These are phyloP conservation scores for Nannochloropsis salina DNA, from an alignment of 108 stramenopile genomes.

Conservation along the genomic window DNA sequence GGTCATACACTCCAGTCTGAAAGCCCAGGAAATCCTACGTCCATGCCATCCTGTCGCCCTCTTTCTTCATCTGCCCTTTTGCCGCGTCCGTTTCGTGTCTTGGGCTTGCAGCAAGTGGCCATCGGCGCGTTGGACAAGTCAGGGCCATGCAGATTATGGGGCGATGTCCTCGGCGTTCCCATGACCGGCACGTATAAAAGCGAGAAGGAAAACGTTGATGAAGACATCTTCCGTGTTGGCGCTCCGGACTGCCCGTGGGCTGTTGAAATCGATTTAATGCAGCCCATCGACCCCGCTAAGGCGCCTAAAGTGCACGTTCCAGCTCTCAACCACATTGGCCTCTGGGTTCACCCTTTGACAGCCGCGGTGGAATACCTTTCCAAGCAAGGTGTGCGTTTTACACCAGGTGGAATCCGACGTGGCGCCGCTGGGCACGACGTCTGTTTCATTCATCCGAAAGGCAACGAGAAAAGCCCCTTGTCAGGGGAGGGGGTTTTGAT, in stretches of 20 bases:
- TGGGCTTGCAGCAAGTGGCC: constrained; percentile 94
- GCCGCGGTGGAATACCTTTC: constrained; percentile 77
- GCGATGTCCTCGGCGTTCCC: constrained; percentile 67
- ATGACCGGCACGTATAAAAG: constrained; percentile 57
- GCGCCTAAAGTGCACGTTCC: constrained; percentile 75
- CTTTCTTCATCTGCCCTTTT: not conserved
- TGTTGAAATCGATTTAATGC: constrained; percentile 95
- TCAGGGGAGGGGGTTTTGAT: constrained; percentile 87
- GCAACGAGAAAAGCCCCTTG: constrained; percentile 73
- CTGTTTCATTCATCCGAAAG: constrained; percentile 94
- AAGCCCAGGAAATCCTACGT: too few species aligned
- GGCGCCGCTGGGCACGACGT: constrained; percentile 91
- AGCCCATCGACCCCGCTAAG: constrained; percentile 70
- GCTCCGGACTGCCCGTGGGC: constrained; percentile 52
- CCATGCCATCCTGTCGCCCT: not conserved
- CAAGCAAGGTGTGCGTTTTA: constrained; percentile 69
- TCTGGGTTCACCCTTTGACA: constrained; percentile 89
- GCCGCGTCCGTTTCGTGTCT: constrained; percentile 57
- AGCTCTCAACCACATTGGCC: constrained; percentile 90
- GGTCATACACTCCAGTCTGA: too few species aligned
- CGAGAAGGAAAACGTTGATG: constrained; percentile 86
- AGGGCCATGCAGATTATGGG: constrained; percentile 69
- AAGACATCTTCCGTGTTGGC: constrained; percentile 85
- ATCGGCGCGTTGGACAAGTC: constrained; percentile 70
- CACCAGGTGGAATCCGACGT: constrained; percentile 79